Evolutionary conservation across 768 basidiomycete species (phyloP), one percentile per base, ranked within the genome.

Genomic region (Pleurotus citrinopileatus): DNA sequence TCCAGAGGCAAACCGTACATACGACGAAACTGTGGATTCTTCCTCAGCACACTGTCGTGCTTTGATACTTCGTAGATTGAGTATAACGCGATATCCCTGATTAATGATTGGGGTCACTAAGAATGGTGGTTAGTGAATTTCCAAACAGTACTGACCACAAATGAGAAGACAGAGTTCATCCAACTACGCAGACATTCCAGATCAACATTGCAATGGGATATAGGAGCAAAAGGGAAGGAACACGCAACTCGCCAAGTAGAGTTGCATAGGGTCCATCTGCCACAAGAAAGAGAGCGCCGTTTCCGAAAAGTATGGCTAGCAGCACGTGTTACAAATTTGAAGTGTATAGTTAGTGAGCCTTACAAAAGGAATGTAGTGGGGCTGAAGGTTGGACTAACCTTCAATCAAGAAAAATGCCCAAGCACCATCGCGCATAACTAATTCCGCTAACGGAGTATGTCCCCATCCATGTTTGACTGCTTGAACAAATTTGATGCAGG

Each of bases 381-480:
- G n/a, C n/a, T n/a, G n/a, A n/a, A 17, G 8, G 8, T 40, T 4
- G 22, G 2, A 53, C 52, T 37, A 13, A 62, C 61, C 42, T 27
- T 61, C 55, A 9, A 64, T 43, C 9, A 61, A 46, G 5, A 53
- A 28, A 42, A 62, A 58, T 25, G 58, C 58, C 56, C 57, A 62
- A 12, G 55, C 46, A 22, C 60, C 55, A 55, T 62, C 63, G 7
- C 61, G 54, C 15, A 60, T 55, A 5, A 62, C 42, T 8, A 64
- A n/a, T 10, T 19, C 46, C 29, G 59, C 12, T 4, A 62, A 26
- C 8, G 37, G 48, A 1, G 42, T 25, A 3, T 48, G 43, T 4
- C 53, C 57, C 61, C 60, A 60, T 4, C 58, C 58, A 13, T 55
- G 52, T 5, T 37, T 13, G 6, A 50, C 28, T 15, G 58, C 58